Evolutionary conservation across 1,139 yeast genomes (phyloP), one percentile per base, ranked within the genome.

Genomic region (Taphrina wiesneri): DNA sequence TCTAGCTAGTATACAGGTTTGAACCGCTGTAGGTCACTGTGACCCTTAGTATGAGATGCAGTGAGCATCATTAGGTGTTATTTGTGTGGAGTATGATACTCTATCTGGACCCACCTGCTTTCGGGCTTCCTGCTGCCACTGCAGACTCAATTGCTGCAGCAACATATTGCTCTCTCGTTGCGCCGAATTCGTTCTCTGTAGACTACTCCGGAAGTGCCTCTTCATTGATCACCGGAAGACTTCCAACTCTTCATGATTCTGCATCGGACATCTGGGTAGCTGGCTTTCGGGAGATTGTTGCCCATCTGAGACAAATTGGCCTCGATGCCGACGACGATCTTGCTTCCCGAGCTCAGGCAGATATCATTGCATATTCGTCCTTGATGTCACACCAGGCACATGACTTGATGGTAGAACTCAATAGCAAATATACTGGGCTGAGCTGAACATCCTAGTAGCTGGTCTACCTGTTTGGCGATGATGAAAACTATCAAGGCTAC

Each of bases 71-170:
- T 2, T 13, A 7, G 19, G 15, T 39, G 2, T 13, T 7, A 15
- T 15, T 7, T 39, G 43, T 39, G 11, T 6, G 9, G 34, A 39
- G 19, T n/a, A 54, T 60, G 46, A n/a, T 26, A 19, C 57, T 60
- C 30, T 51, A 60, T 17, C 25, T 51, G 21, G 64, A 60, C 19
- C 56, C 65, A 1, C 59, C 65, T n/a, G 65, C 65, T 7, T 62
- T 41, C n/a, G 46, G 43, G 5, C 54, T 62, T 36, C 65, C 65
- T 4, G 30, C 60, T 19, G 13, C 21, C 32, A 26, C 39, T 19
- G 60, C 65, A n/a, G 60, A 53, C 9, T 53, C 60, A 7, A n/a
- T 62, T 5, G 65, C 65, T 19, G 65, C 60, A 2, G 30, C 53
- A 13, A 49, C 54, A n/a, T 45, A 62, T 39, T 46, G 46, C 36